Conservation (phyloP, 495 filamentous ascomycete genomes). For the Penicillium nucicola region DNA sequence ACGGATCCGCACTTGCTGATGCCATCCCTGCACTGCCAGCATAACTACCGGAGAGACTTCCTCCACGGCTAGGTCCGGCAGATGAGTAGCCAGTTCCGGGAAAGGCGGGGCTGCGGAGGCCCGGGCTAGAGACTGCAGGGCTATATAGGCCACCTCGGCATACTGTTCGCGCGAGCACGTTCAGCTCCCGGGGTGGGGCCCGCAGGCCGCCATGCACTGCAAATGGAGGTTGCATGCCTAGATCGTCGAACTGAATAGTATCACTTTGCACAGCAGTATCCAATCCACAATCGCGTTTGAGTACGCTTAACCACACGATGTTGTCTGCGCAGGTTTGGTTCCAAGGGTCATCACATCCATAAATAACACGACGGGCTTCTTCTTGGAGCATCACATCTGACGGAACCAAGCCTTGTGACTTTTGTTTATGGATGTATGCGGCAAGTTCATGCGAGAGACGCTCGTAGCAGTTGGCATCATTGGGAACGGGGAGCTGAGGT, state of each 20-base stretch:
- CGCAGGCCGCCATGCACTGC: conserved; percentile 31
- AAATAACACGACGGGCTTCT: conserved; percentile 62
- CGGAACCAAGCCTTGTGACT: conserved; percentile 48
- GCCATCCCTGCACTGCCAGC: conserved; percentile 35
- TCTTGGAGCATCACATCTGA: conserved; percentile 61
- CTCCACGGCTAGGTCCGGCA: conserved; percentile 32
- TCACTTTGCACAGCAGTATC: conserved; percentile 29
- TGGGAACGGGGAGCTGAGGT: conserved; percentile 24
- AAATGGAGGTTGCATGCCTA: conserved; percentile 42
- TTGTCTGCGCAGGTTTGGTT: conserved; percentile 73
- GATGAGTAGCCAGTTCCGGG: conserved; percentile 36
- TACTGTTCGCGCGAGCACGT: conserved; percentile 23
- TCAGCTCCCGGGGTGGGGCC: conserved; percentile 28
- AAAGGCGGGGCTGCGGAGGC: conserved; percentile 36
- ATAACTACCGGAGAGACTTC: conserved; percentile 41
- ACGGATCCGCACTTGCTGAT: conserved; percentile 24
- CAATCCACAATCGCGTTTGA: conserved; percentile 64
- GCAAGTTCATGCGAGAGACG: conserved; percentile 59
- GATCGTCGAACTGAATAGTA: conserved; percentile 31
- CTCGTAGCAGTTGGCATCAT: conserved; percentile 41
- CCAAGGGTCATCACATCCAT: conserved; percentile 64
- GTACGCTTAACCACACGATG: conserved; percentile 57
- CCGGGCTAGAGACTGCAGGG: conserved; percentile 27
- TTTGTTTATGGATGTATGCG: conserved; percentile 49
- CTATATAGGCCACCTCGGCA: conserved; percentile 27